phyloP scores from a whole-genome alignment of 2,329 filamentous ascomycete genomes.

The Penicillium brasilianum region DNA sequence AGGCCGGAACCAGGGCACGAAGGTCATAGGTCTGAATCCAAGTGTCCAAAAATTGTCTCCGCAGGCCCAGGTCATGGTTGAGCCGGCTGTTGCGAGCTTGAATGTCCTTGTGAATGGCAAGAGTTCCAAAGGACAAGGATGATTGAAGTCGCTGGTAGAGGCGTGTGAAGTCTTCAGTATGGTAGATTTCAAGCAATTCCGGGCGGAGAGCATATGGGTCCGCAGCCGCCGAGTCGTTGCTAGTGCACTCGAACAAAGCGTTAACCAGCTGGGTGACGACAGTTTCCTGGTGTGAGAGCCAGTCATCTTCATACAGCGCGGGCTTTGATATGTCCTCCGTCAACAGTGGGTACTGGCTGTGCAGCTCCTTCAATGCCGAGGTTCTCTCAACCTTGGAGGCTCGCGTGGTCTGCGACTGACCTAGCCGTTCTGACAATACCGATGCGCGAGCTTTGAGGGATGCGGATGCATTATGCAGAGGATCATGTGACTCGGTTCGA shows the following conservation, averaged over 20 bases:
- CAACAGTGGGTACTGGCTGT: conserved; percentile 57
- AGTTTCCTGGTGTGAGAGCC: conserved; percentile 66
- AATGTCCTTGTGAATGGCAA: conserved; percentile 61
- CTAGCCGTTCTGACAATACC: conserved; percentile 21
- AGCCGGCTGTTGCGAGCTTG: conserved; percentile 53
- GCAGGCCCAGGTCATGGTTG: conserved; percentile 62
- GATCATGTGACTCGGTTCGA: neutral
- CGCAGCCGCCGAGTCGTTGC: conserved; percentile 24
- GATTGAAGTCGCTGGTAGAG: conserved; percentile 64
- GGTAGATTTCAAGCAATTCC: conserved; percentile 60
- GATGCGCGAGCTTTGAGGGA: conserved; percentile 20
- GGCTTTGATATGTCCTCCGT: conserved; percentile 60
- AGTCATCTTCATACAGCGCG: conserved; percentile 67
- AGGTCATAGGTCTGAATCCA: conserved; percentile 65
- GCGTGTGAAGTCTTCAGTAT: conserved; percentile 55
- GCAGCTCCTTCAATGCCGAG: conserved; percentile 30
- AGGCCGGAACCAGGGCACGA: conserved; percentile 55
- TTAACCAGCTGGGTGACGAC: conserved; percentile 66
- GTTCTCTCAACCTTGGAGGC: conserved; percentile 40
- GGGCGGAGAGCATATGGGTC: conserved; percentile 47
- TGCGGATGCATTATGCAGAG: conserved; percentile 1
- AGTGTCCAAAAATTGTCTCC: conserved; percentile 61
- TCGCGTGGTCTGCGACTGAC: conserved; percentile 29
- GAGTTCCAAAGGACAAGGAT: conserved; percentile 61
- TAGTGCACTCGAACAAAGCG: conserved; percentile 54